phyloP scores from a whole-genome alignment of 345 rosid species.

The Camelina neglecta region DNA sequence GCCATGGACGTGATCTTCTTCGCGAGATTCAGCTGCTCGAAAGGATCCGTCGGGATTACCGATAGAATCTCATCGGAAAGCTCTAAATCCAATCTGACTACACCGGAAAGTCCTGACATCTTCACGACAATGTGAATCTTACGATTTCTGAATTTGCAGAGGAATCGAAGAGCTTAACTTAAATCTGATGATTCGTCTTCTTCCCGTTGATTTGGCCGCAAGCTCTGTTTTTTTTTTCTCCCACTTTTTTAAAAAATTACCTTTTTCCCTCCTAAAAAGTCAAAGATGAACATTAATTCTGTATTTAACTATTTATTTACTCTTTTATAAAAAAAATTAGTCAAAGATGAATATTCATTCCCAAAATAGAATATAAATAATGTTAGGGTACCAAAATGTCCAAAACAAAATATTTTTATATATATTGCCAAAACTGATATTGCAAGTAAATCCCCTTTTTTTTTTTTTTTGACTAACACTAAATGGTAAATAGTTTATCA shows the following conservation, averaged over 20 bases:
- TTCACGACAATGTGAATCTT: not conserved
- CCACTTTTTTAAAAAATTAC: not conserved
- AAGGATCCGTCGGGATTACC: conserved; percentile 76
- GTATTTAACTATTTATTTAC: not conserved
- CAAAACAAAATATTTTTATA: too few relatives aligned
- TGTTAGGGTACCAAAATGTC: not conserved
- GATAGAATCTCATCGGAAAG: conserved; percentile 69
- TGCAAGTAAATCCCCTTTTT: too few relatives aligned
- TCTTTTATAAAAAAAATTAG: not conserved
- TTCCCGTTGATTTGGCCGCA: not conserved
- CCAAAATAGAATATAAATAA: not conserved
- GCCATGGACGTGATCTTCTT: conserved; percentile 92
- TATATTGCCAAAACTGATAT: too few relatives aligned
- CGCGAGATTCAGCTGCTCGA: conserved; percentile 91
- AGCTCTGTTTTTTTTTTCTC: conserved; percentile 2
- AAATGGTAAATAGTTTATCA: too few relatives aligned
- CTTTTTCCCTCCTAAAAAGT: conserved; percentile 28
- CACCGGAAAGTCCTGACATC: conserved; percentile 34
- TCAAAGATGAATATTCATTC: not conserved
- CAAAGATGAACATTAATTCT: conserved; percentile 3
- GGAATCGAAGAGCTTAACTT: not conserved
- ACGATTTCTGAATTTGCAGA: too few relatives aligned
- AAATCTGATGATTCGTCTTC: not conserved
- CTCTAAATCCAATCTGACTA: conserved; percentile 51
- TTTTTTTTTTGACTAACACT: too few relatives aligned